Percentiles rank a stretch among this genome's conserved stretches.
These are phyloP conservation scores for Prunus dulcis DNA, from an alignment of 306 rosid species.

Conservation along the genomic window DNA sequence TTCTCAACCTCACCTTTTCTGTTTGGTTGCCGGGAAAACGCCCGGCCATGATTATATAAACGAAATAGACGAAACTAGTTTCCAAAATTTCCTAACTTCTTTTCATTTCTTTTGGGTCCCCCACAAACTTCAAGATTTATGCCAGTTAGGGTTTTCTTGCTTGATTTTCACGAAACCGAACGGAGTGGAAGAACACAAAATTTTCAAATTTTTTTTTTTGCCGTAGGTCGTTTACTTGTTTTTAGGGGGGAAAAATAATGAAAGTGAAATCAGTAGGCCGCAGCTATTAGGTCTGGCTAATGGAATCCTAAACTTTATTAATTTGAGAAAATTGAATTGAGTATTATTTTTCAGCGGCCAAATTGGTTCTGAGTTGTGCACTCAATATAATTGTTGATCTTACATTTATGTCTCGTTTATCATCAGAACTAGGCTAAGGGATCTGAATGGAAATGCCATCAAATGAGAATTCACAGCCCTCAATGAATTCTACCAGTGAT, in stretches of 20 bases:
- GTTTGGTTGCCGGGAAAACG: constrained; percentile 11
- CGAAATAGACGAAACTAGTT: neutral
- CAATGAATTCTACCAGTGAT: constrained; percentile 35
- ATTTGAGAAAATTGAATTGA: neutral
- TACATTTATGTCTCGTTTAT: neutral
- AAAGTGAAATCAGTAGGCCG: neutral
- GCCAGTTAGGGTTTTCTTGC: neutral
- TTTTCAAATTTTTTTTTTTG: neutral
- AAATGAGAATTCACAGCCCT: constrained; percentile 33
- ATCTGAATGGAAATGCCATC: constrained; percentile 50
- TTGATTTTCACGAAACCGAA: neutral
- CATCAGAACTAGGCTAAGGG: neutral
- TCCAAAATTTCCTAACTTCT: neutral
- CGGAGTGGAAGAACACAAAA: neutral
- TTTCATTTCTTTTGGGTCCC: neutral
- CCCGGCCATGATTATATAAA: neutral
- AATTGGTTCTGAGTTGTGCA: neutral
- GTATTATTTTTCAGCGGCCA: neutral
- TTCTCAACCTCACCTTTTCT: neutral
- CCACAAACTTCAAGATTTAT: neutral
- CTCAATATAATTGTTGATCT: neutral
- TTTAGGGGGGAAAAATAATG: too few relatives aligned
- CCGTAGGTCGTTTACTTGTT: neutral
- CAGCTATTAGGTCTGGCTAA: neutral
- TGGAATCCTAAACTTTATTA: neutral